These are phyloP conservation scores for Acorus gramineus DNA, from an alignment of 106 monocot species.

Conservation along the genomic window DNA sequence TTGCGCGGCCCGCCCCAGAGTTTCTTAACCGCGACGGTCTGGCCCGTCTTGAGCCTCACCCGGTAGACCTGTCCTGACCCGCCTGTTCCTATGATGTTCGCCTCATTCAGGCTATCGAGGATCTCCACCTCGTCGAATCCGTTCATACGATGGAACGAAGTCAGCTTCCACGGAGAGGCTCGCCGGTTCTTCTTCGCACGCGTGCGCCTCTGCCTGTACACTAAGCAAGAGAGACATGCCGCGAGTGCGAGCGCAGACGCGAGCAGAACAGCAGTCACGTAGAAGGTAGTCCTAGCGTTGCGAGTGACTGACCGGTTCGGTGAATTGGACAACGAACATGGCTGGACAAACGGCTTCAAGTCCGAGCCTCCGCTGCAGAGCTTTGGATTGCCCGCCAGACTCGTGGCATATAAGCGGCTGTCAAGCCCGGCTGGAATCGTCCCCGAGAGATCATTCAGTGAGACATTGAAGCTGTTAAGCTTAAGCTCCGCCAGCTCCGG, in stretches of 20 bases:
- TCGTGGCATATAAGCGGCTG: constrained; percentile 4
- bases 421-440: constrained; percentile 28
- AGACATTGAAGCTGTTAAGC: constrained; percentile 36
- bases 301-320: background rate
- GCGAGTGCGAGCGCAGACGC: constrained; percentile 14
- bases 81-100: constrained; percentile 41
- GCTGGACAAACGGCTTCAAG: too few relatives aligned
- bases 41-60: constrained; percentile 25
- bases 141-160: constrained; percentile 21
- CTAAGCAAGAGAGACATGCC: constrained; percentile 9
- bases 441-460: constrained; percentile 32
- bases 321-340: too few relatives aligned
- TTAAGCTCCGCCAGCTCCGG: constrained; percentile 11
- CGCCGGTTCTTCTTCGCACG: background rate
- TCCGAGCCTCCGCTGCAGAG: constrained; percentile 20
- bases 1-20: constrained; percentile 17
- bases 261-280: constrained; percentile 12
- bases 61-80: constrained; percentile 37
- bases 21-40: constrained; percentile 43
- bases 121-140: constrained; percentile 38
- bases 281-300: background rate
- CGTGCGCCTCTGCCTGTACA: background rate
- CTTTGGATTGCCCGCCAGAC: constrained; percentile 25
- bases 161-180: constrained; percentile 31
- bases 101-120: constrained; percentile 18